Base-by-base conservation (phyloP, 2,329 filamentous ascomycete species). In the Colletotrichum cordylinicola region DNA sequence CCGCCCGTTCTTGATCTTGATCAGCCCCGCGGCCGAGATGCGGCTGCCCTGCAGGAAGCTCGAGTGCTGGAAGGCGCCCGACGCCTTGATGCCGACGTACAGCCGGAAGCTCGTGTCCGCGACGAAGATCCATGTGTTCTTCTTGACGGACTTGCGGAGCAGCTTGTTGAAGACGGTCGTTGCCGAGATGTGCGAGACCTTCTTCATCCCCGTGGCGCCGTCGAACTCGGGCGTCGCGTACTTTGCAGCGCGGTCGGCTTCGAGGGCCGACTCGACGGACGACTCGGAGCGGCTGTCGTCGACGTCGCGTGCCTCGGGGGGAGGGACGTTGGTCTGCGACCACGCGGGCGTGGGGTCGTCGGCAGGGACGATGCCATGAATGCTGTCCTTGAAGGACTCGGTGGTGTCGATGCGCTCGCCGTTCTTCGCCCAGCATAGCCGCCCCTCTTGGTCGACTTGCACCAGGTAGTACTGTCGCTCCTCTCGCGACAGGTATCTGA, bases 41-140 rank as follows among this genome's bases (percentile, higher is more conserved):
- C 96, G 92, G 12, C 93, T 90, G 29, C 96, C 96, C 77, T 96
- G 94, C 2, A 98, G 88, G 80, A 98, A 98, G 0, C 95, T 97
- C 15, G 94, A 96, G 84, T 98, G 96, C 80, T 98, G 96, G 81
- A 98, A 98, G 6, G 94, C 92, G 13, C 96, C 96, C 6, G 93
- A 94, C 82, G 94, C 92, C 81, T 98, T 98, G 86, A 98, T 97
- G 64, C 96, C 96, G 39, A 98, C 92, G 82, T 98, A 98, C 0
- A 98, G 88, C 1, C 94, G 92, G 83, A 96, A 97, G 2, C 91
- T 93, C 2, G 95, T 96, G 84, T 98, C 96, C 29, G 94, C 94
- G 9, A 96, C 96, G 80, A 98, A 98, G 78, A 98, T 98, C 96
- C 96, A 98, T 6, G 94, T 97, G 81, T 96, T 96, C 77, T 95